phyloP scores from a whole-genome alignment of 164 flowering plant species.

The Sedum album region DNA sequence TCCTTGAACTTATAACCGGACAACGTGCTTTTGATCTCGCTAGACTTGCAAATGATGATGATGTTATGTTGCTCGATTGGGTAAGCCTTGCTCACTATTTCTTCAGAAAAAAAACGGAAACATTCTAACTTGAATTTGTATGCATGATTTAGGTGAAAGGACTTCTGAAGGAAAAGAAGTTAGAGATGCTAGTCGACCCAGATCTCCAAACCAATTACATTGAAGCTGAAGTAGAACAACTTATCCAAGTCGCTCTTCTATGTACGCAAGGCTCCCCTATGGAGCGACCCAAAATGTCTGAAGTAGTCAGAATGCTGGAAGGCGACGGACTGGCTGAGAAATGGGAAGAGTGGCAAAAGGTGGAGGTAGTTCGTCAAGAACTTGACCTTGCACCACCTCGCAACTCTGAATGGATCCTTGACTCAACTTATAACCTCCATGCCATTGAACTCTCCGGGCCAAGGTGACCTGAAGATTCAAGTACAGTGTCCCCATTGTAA shows the following conservation, averaged over 20 bases:
- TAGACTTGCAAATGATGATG: constrained; percentile 91
- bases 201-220: constrained; percentile 65
- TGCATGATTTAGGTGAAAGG: constrained; percentile 65
- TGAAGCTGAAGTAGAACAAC: constrained; percentile 83
- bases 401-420: constrained; percentile 69
- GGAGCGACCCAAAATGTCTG: constrained; percentile 94
- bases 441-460: constrained; percentile 87
- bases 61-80: constrained; percentile 97
- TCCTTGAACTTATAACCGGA: constrained; percentile 88
- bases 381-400: constrained; percentile 49
- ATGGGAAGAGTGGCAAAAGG: constrained; percentile 98
- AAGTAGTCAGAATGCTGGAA: constrained; percentile 93
- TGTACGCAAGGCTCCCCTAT: constrained; percentile 85
- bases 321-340: constrained; percentile 93
- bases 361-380: constrained; percentile 75
- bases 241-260: constrained; percentile 82
- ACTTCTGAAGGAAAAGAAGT: constrained; percentile 77
- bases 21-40: constrained; percentile 95
- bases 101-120: background rate
- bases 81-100: constrained; percentile 31
- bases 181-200: constrained; percentile 80
- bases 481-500: background rate
- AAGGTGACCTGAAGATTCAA: constrained; percentile 35
- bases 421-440: constrained; percentile 72
- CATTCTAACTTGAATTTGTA: background rate